Evolutionary conservation across 257 asterid genomes (phyloP).

Genomic region (Echium plantagineum): DNA sequence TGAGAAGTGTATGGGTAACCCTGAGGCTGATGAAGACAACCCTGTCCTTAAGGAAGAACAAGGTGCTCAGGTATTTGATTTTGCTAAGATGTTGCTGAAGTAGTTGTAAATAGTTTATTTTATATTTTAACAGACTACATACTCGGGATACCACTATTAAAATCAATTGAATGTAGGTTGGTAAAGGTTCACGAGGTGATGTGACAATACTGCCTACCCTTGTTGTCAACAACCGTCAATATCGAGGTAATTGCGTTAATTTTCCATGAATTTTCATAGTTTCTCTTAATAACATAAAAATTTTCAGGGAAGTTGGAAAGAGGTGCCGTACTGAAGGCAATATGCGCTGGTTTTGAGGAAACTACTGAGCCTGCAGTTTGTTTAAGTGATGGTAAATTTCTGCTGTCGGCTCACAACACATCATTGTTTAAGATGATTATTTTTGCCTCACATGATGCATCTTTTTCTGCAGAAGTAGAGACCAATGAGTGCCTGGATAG

Average conservation of each 20-base stretch:
- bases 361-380: constrained; percentile 97
- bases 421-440: neutral
- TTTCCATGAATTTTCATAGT: neutral
- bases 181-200: constrained; percentile 89
- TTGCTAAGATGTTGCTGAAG: too few relatives aligned
- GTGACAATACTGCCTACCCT: constrained; percentile 93
- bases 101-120: neutral
- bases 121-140: constrained; percentile 4
- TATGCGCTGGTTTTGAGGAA: constrained; percentile 84
- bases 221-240: constrained; percentile 80
- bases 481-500: constrained; percentile 72
- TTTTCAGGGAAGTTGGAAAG: constrained; percentile 66
- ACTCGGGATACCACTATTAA: constrained; percentile 5
- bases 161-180: constrained; percentile 38
- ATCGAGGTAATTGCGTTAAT: constrained; percentile 53
- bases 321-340: constrained; percentile 64
- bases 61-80: constrained; percentile 45
- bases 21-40: constrained; percentile 52
- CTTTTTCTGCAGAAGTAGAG: constrained; percentile 44
- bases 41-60: constrained; percentile 67
- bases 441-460: constrained; percentile 3
- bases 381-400: constrained; percentile 59
- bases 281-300: constrained; percentile 9
- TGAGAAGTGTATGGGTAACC: constrained; percentile 74
- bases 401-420: neutral